phyloP scores from a whole-genome alignment of 805 yeast species.

The Suhomyces canberraensis region DNA sequence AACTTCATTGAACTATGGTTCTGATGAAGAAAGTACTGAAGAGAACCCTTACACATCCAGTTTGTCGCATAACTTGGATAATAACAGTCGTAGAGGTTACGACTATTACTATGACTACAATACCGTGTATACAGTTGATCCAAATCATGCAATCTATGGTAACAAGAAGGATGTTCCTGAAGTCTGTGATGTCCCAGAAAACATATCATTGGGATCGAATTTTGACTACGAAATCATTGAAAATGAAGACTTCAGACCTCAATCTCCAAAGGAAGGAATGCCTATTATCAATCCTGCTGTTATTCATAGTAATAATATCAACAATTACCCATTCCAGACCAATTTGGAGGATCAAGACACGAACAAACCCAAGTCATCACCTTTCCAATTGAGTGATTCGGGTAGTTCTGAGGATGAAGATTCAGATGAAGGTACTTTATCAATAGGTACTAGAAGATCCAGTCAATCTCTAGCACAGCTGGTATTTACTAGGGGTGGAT shows the following conservation, averaged over 20 bases:
- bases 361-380: conserved; percentile 1
- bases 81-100: conserved; percentile 60
- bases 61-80: conserved; percentile 69
- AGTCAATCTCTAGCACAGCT: conserved; percentile 44
- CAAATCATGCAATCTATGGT: conserved; percentile 39
- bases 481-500: conserved; percentile 24
- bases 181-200: conserved; percentile 47
- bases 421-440: conserved; percentile 33
- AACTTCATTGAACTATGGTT: conserved; percentile 76
- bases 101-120: conserved; percentile 80
- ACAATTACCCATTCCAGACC: background rate
- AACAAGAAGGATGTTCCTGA: conserved; percentile 29
- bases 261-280: conserved; percentile 10
- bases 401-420: conserved; percentile 18
- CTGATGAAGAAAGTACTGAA: conserved; percentile 62
- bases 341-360: conserved; percentile 2
- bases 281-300: conserved; percentile 26
- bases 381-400: conserved; percentile 14
- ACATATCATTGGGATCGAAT: conserved; percentile 39
- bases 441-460: conserved; percentile 37
- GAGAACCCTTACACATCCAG: conserved; percentile 50
- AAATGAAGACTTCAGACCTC: conserved; percentile 16
- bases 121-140: conserved; percentile 62
- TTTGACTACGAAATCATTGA: conserved; percentile 37
- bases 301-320: conserved; percentile 10